Evolutionary conservation across 257 asterid species (phyloP).

Genomic region (Euphrasia confusa): DNA sequence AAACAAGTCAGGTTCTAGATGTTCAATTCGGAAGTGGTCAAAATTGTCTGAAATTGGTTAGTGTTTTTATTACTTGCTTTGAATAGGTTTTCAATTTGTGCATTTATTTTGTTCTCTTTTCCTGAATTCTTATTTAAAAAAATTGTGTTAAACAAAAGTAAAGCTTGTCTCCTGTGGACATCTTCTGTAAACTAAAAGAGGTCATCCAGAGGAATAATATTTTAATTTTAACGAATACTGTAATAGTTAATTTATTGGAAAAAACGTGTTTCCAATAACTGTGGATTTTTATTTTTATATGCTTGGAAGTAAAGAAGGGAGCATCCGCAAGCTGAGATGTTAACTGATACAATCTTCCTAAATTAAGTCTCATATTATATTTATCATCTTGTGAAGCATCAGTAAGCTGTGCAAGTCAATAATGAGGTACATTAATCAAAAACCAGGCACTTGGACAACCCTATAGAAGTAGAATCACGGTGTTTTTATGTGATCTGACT

Average conservation of each 20-base stretch:
- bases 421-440: conserved; percentile 29
- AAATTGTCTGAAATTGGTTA: conserved; percentile 63
- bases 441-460: neutral
- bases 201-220: too few species aligned
- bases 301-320: conserved; percentile 74
- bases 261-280: neutral
- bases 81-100: conserved; percentile 2
- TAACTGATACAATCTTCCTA: conserved; percentile 79
- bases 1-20: neutral
- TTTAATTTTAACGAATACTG: too few species aligned
- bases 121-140: neutral
- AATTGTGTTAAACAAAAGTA: neutral
- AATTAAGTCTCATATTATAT: conserved; percentile 33
- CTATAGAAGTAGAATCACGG: neutral
- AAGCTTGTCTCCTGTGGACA: neutral
- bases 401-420: conserved; percentile 45
- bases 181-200: neutral
- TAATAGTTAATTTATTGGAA: neutral
- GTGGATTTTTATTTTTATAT: neutral
- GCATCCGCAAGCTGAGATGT: conserved; percentile 55
- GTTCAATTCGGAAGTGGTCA: conserved; percentile 5
- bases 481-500: neutral
- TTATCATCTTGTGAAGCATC: conserved; percentile 32
- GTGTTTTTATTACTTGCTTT: conserved; percentile 27
- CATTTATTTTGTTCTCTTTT: neutral